Base-by-base conservation (phyloP, 2,329 filamentous ascomycete species). In the Cytospora chrysosperma region DNA sequence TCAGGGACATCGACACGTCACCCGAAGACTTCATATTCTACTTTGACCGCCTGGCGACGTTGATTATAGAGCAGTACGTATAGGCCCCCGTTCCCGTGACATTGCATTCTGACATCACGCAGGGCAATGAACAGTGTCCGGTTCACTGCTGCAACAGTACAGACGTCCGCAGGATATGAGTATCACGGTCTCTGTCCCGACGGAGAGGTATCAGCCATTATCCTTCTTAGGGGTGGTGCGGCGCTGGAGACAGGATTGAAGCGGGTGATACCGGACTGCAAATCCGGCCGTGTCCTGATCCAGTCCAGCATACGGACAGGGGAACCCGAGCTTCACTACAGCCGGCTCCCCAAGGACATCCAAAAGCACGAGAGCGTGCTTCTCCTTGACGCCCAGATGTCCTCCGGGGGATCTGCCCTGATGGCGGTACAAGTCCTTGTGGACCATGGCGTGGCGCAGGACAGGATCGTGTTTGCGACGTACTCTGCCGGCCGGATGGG, bases 371-470 rank as follows among this genome's bases (percentile, higher is more conserved):
- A 91, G 68, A 89, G 89, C 56, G 92, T 99, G 21, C 80, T 99
- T 65, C 81, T 99, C 9, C 80, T 98, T 24, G 95, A 98, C 75
- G 89, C 93, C 17, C 95, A 99, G 74, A 97, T 98, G 90, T 92
- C 92, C 28, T 93, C 89, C 66, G 95, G 95, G 51, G 94, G 93
- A 40, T 85, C 87, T 19, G 86, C 86, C 1, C 79, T 99, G 63
- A 99, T 99, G 95, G 93, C 95, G 0, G 93, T 98, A 50, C 90
- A 95, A 72, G 92, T 98, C n/a, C 80, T 99, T 59, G 87, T 97
- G 19, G 95, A 99, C 74, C 93, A 98, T 72, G 95, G 95, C 13
- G 93, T 98, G 8, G 79, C 86, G 7, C 88, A 95, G 72, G 85
- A 92, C 53, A 88, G 84, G 68, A 97, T 99, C 68, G 91, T 97